phyloP scores from a whole-genome alignment of 106 monocot species.

The Iris macrosiphon region DNA sequence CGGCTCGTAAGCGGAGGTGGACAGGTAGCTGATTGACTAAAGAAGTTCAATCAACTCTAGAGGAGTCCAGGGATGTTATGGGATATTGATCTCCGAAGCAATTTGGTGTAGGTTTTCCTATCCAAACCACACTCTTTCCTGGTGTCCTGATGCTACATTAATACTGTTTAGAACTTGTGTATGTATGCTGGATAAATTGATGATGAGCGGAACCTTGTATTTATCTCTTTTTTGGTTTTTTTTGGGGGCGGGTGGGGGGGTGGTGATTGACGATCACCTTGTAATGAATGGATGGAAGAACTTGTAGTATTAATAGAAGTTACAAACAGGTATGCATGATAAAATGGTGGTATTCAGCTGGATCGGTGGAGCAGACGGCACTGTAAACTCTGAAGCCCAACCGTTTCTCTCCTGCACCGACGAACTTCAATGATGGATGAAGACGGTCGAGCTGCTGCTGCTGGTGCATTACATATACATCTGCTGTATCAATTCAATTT shows the following conservation, averaged over 20 bases:
- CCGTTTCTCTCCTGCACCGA: neutral
- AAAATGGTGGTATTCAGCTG: neutral
- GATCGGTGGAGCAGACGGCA: neutral
- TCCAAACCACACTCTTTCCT: neutral
- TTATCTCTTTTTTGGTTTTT: neutral
- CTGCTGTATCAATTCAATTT: no score
- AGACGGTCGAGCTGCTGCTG: neutral
- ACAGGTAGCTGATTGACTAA: constrained; percentile 50
- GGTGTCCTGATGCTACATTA: no score
- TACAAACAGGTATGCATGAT: neutral
- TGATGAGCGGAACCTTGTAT: neutral
- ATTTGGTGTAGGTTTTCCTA: neutral
- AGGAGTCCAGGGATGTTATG: neutral
- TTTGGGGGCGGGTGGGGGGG: no score
- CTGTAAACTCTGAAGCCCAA: neutral
- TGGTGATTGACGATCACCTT: neutral
- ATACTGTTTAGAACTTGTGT: neutral
- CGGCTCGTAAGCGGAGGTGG: constrained; percentile 88
- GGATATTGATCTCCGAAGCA: neutral
- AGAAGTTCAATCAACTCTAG: neutral
- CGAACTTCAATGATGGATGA: neutral
- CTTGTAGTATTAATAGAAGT: neutral
- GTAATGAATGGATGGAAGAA: constrained; percentile 9
- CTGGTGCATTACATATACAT: neutral
- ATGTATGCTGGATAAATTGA: constrained; percentile 1